Evolutionary conservation across 441 rosid species (phyloP).

Genomic region (Rhodomyrtus psidioides): DNA sequence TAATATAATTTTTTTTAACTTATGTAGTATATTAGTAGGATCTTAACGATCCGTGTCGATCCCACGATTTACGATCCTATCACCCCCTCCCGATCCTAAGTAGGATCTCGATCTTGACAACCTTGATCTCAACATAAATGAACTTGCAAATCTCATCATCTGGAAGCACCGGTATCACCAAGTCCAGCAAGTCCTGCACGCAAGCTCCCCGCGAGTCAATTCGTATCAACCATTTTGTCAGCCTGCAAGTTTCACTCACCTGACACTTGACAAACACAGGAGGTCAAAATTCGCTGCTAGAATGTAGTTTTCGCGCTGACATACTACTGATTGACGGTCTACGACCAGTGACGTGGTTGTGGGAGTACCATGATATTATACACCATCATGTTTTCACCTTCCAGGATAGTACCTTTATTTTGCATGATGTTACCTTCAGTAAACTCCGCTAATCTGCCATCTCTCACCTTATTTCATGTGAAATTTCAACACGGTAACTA

Average conservation of each 20-base stretch:
- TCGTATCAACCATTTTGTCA: background rate
- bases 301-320: conserved; percentile 68
- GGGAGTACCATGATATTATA: conserved; percentile 21
- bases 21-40: too few species aligned
- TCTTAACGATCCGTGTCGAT: too few species aligned
- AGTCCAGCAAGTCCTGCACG: conserved; percentile 61
- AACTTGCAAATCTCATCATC: conserved; percentile 30
- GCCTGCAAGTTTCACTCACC: background rate
- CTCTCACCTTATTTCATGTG: background rate
- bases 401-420: background rate
- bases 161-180: conserved; percentile 51
- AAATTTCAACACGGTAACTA: background rate
- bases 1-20: too few species aligned
- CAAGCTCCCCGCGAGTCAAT: conserved; percentile 52
- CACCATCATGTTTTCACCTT: background rate
- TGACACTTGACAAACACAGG: background rate
- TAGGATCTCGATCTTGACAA: too few species aligned
- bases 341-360: conserved; percentile 56
- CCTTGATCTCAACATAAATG: conserved; percentile 1
- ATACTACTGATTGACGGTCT: conserved; percentile 67
- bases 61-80: too few species aligned
- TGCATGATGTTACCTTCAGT: background rate
- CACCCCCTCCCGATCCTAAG: too few species aligned
- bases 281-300: conserved; percentile 19
- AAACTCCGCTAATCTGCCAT: background rate